phyloP scores from a whole-genome alignment of 495 filamentous ascomycete genomes.

The Chaetomium cochliodes region DNA sequence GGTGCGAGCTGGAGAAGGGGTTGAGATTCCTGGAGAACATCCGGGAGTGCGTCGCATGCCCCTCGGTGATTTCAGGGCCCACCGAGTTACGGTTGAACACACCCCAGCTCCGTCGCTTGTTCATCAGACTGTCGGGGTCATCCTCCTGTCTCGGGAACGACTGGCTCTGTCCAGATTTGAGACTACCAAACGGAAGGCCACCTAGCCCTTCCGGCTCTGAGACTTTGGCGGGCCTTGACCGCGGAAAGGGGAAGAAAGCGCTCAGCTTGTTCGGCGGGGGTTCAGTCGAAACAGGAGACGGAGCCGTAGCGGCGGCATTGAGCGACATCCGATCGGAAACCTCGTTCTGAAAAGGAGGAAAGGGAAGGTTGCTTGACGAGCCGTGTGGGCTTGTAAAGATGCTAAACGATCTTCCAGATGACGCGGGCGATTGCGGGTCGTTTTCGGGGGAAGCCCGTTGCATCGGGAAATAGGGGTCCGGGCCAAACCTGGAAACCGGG shows the following conservation, averaged over 20 bases:
- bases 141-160: slow-evolving; percentile 66
- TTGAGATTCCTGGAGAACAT: slow-evolving; percentile 53
- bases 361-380: slow-evolving; percentile 57
- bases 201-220: slow-evolving; percentile 66
- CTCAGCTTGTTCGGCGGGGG: slow-evolving; percentile 37
- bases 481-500: slow-evolving; percentile 44
- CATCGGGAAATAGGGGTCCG: slow-evolving; percentile 34
- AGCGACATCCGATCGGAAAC: slow-evolving; percentile 41
- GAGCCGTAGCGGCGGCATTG: slow-evolving; percentile 21
- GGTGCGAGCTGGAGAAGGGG: slow-evolving; percentile 63
- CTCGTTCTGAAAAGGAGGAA: slow-evolving; percentile 45
- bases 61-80: slow-evolving; percentile 42
- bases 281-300: slow-evolving; percentile 25
- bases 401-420: slow-evolving; percentile 62
- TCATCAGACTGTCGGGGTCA: slow-evolving; percentile 43
- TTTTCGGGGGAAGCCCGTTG: slow-evolving; percentile 46
- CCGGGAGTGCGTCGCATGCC: slow-evolving; percentile 35
- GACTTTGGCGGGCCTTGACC: slow-evolving; percentile 65
- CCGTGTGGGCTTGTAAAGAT: slow-evolving; percentile 66
- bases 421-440: slow-evolving; percentile 67
- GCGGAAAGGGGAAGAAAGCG: slow-evolving; percentile 62
- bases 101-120: slow-evolving; percentile 54
- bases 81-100: slow-evolving; percentile 57
- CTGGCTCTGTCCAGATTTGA: slow-evolving; percentile 76
- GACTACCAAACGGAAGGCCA: slow-evolving; percentile 65